Percentiles rank a stretch among this genome's conserved stretches.
phyloP scores from a whole-genome alignment of 768 basidiomycete genomes.

The Cyathus striatus region DNA sequence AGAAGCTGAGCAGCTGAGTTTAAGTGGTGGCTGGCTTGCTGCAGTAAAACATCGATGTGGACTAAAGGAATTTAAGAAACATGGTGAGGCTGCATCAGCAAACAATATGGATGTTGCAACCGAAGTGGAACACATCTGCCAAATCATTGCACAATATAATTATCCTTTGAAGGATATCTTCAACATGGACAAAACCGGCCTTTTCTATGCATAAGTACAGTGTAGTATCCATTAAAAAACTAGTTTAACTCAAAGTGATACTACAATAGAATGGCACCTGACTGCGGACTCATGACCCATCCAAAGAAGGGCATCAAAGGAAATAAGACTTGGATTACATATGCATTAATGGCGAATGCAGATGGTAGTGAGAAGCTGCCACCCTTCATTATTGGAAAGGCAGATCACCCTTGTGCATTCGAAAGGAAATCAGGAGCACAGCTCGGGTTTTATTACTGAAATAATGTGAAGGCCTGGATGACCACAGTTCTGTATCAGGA shows the following conservation, averaged over 20 bases:
- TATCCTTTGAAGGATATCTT: slow-evolving; percentile 21
- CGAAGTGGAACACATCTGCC: slow-evolving; percentile 16
- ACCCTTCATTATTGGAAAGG: slow-evolving; percentile 27
- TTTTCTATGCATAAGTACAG: slow-evolving; percentile 21
- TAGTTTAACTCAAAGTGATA: slow-evolving; percentile 1
- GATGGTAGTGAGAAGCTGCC: slow-evolving; percentile 20
- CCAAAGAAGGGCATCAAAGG: slow-evolving; percentile 25
- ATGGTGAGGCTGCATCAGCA: no score
- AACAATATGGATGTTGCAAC: slow-evolving; percentile 15
- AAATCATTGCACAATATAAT: slow-evolving; percentile 16
- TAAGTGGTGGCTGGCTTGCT: slow-evolving; percentile 31
- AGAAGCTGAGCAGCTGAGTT: slow-evolving; percentile 20
- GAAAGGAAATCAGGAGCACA: slow-evolving; percentile 18
- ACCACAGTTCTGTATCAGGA: no score
- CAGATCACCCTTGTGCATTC: slow-evolving; percentile 19
- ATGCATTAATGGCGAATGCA: slow-evolving; percentile 24
- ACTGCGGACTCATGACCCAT: no score
- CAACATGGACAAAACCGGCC: no score
- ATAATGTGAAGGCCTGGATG: no score
- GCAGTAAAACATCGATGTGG: slow-evolving; percentile 15
- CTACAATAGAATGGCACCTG: slow-evolving; percentile 12
- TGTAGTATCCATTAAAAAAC: no score
- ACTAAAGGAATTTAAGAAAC: slow-evolving; percentile 18
- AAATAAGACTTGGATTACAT: slow-evolving; percentile 23
- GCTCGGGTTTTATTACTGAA: no score